Evolutionary conservation across 192 early-diverging fungal species (phyloP).

Genomic region (Linnemannia exigua): DNA sequence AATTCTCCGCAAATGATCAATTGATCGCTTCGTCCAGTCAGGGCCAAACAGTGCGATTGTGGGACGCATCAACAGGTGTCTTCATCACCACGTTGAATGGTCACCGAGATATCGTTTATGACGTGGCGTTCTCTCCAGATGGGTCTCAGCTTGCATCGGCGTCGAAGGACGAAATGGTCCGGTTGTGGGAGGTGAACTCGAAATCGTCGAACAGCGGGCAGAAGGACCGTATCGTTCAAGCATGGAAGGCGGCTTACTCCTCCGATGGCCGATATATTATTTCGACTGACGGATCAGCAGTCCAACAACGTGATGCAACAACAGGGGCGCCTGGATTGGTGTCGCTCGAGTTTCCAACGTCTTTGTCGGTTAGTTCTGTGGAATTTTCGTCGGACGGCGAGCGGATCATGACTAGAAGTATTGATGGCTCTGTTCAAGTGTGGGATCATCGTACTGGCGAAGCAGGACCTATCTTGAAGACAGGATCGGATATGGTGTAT

Average conservation of each 20-base stretch:
- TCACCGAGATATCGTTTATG: neutral
- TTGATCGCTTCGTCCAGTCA: neutral
- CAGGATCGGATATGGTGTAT: neutral
- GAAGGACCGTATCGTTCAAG: neutral
- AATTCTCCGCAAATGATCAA: neutral
- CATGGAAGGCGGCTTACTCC: neutral
- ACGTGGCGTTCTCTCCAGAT: neutral
- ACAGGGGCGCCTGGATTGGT: neutral
- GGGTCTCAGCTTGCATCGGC: neutral
- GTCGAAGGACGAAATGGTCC: neutral
- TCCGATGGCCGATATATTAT: neutral
- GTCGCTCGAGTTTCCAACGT: neutral
- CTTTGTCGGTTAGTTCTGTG: neutral
- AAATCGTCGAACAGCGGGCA: neutral
- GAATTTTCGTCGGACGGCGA: neutral
- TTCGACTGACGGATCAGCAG: neutral
- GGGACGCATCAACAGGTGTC: neutral
- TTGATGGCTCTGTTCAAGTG: neutral
- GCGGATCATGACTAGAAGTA: neutral
- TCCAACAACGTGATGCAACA: neutral
- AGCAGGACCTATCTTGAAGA: neutral
- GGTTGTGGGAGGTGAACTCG: neutral
- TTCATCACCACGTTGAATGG: neutral
- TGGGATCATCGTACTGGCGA: neutral
- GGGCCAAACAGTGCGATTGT: neutral